Evolutionary conservation across 495 filamentous ascomycete genomes (phyloP).

Genomic region (Penicillium canariense): DNA sequence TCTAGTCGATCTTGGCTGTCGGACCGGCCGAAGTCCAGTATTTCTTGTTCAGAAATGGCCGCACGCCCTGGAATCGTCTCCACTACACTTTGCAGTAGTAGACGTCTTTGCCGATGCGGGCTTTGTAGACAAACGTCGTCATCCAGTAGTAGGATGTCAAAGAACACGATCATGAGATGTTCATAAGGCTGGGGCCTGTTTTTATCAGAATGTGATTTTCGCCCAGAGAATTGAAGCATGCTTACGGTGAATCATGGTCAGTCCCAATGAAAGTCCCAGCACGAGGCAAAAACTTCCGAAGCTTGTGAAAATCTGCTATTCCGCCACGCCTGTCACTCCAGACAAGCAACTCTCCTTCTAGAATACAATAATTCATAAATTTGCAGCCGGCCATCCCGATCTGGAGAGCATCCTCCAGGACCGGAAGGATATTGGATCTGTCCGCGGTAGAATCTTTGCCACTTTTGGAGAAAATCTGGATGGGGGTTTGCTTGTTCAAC

Average conservation of each 20-base stretch:
- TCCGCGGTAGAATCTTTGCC: constrained; percentile 83
- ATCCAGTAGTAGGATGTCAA: constrained; percentile 73
- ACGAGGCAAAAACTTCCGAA: constrained; percentile 74
- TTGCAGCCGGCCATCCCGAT: constrained; percentile 55
- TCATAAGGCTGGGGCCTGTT: constrained; percentile 62
- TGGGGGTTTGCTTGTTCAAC: constrained; percentile 47
- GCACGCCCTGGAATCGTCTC: constrained; percentile 55
- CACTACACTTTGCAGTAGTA: constrained; percentile 57
- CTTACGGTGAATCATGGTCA: constrained; percentile 66
- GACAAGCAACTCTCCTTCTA: constrained; percentile 81
- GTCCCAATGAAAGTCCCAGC: constrained; percentile 70
- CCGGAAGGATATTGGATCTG: constrained; percentile 56
- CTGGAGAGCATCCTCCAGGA: constrained; percentile 50
- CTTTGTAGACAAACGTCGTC: constrained; percentile 59
- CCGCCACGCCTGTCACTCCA: constrained; percentile 61
- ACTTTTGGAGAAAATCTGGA: constrained; percentile 87
- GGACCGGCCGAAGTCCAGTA: constrained; percentile 57
- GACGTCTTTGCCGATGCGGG: constrained; percentile 59
- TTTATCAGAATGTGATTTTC: constrained; percentile 6
- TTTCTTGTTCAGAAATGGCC: constrained; percentile 57
- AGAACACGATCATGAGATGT: constrained; percentile 82
- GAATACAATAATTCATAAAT: constrained; percentile 62
- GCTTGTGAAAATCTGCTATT: constrained; percentile 72
- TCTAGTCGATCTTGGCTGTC: constrained; percentile 50
- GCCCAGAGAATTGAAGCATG: background rate